A percentile compares a stretch with the other conserved stretches of the same genome.
Conservation (phyloP, 805 yeast genomes). For the Cyberlindnera subsufficiens region DNA sequence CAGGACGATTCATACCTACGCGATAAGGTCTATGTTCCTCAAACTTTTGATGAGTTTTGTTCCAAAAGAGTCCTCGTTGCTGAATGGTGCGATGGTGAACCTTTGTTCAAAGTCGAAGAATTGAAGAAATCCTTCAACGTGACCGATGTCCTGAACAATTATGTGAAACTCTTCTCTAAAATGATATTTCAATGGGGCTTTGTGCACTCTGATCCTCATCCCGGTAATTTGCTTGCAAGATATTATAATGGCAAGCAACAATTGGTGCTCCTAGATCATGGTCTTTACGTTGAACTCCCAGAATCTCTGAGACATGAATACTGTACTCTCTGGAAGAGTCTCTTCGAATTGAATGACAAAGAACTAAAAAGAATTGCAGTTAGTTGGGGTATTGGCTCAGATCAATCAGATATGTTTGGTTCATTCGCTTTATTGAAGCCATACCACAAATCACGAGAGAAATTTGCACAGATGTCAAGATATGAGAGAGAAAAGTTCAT, state of each 20-base stretch:
- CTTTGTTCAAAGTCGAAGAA: constrained; percentile 41
- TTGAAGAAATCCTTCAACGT: constrained; percentile 36
- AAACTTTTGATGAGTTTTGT: constrained; percentile 38
- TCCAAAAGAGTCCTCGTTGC: constrained; percentile 49
- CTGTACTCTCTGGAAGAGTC: constrained; percentile 54
- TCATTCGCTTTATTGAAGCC: constrained; percentile 49
- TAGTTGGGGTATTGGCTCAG: constrained; percentile 64
- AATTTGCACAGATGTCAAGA: constrained; percentile 26
- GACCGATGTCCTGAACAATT: constrained; percentile 38
- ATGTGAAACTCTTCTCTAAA: constrained; percentile 42
- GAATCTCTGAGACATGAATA: constrained; percentile 50
- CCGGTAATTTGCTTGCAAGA: constrained; percentile 67
- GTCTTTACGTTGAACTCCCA: constrained; percentile 54
- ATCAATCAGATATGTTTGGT: constrained; percentile 51
- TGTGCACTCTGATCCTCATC: constrained; percentile 73
- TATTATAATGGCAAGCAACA: constrained; percentile 35
- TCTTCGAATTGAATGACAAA: constrained; percentile 45
- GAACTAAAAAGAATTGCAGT: constrained; percentile 43
- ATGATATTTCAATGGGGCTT: constrained; percentile 59
- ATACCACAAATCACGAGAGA: constrained; percentile 25
- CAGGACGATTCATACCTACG: constrained; percentile 35
- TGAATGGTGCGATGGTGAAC: constrained; percentile 75
- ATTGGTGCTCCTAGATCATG: constrained; percentile 70
- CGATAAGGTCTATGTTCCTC: constrained; percentile 49
- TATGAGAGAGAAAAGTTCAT: constrained; percentile 38